Evolutionary conservation across 257 asterid genomes (phyloP).

Genomic region (Voacanga thouarsii): DNA sequence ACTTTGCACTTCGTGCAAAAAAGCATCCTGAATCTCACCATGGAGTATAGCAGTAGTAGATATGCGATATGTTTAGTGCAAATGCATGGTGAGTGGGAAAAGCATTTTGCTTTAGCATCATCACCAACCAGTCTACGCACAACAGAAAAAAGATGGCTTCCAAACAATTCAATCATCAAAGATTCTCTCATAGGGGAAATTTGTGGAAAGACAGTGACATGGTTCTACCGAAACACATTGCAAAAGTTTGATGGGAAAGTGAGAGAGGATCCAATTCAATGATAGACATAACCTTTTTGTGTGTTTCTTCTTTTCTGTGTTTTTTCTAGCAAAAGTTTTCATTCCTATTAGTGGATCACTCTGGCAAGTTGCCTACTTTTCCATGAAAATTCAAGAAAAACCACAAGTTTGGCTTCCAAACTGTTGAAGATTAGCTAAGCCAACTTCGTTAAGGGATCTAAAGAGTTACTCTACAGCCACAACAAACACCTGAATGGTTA

Average conservation of each 20-base stretch:
- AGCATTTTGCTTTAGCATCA: conserved; percentile 34
- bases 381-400: neutral
- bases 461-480: neutral
- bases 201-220: neutral
- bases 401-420: neutral
- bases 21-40: conserved; percentile 3
- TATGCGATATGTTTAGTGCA: neutral
- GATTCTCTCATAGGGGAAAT: conserved; percentile 7
- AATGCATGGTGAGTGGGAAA: conserved; percentile 48
- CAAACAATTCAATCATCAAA: conserved; percentile 12
- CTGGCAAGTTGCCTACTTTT: neutral
- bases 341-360: neutral
- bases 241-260: neutral
- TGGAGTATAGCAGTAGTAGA: conserved; percentile 20
- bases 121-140: neutral
- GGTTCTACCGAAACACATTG: neutral
- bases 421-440: neutral
- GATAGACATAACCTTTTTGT: neutral
- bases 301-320: neutral
- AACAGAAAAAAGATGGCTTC: conserved; percentile 20
- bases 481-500: neutral
- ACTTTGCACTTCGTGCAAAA: conserved; percentile 26
- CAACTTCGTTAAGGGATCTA: neutral
- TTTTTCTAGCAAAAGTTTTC: conserved; percentile 1
- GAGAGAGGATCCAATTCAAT: neutral